Evolutionary conservation across 441 rosid species (phyloP), one percentile per base, ranked within the genome.

Genomic region (Erodium chrysanthum): DNA sequence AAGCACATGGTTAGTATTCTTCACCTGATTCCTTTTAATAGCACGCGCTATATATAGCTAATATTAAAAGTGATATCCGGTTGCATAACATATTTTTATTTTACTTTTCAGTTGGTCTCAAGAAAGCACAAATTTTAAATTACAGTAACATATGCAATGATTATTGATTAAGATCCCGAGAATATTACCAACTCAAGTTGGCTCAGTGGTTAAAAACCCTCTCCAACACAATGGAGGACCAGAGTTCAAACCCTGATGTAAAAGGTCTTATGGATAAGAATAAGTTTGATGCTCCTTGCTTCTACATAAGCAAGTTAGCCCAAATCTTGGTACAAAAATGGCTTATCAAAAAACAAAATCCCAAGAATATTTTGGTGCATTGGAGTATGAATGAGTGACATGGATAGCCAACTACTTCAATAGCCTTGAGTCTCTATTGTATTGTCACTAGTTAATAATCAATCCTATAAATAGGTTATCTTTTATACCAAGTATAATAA

Each of bases 1-100:
- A 89, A 82, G 97, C 98, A 61, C 98, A 93, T 60, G 97, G 98
- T 93, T 76, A 71, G 50, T 44, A 78, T 79, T 69, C 77, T 67
- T 66, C 52, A 23, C 33, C 33, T 48, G 25, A 66, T 65, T 50
- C 54, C 46, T 20, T 70, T 60, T 21, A 63, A 22, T 44, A 58
- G 64, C 60, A 70, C 3, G 59, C 23, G 56, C 23, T 65, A 31
- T 65, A 12, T 72, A 56, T 35, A 33, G 46, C 56, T 58, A 42
- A 29, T 65, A 52, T 52, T 58, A 48, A 29, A 15, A 29, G 46
- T 62, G 23, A n/a, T 10, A 64, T 7, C 44, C 65, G 46, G 21
- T 37, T 52, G 21, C 20, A 18, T 52, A 8, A 52, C 60, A 52
- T 52, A 18, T 52, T 18, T 48, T 48, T 52, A 18, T 18, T 52